phyloP scores from a whole-genome alignment of 768 basidiomycete genomes.

The Termitomyces sp. region DNA sequence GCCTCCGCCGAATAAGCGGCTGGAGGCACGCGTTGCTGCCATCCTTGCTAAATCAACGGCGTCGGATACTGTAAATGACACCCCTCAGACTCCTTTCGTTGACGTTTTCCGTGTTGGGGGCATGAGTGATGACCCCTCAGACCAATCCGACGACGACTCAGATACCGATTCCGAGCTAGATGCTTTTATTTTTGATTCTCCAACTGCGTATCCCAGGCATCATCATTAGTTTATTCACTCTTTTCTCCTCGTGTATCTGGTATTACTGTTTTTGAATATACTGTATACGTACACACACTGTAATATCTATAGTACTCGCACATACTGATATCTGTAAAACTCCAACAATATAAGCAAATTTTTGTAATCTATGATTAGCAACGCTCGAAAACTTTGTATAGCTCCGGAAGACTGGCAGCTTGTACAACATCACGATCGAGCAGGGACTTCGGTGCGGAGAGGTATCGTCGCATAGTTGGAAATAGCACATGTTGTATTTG shows the following conservation, averaged over 20 bases:
- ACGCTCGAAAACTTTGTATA: constrained; percentile 93
- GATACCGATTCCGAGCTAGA: constrained; percentile 46
- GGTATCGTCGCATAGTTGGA: constrained; percentile 76
- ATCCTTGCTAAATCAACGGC: constrained; percentile 78
- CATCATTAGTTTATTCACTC: constrained; percentile 18
- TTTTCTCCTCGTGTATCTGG: neutral
- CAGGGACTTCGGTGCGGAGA: constrained; percentile 59
- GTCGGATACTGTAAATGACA: constrained; percentile 41
- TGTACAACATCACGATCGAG: constrained; percentile 76
- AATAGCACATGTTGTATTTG: constrained; percentile 90
- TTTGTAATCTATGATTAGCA: constrained; percentile 42
- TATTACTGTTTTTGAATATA: constrained; percentile 14
- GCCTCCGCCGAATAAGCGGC: constrained; percentile 47
- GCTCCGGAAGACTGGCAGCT: constrained; percentile 83
- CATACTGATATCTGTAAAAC: constrained; percentile 14
- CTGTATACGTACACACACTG: constrained; percentile 12
- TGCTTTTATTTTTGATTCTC: constrained; percentile 60
- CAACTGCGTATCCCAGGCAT: constrained; percentile 33
- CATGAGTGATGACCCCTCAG: constrained; percentile 19
- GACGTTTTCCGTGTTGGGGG: constrained; percentile 66
- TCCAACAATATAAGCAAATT: constrained; percentile 10
- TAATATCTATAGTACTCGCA: constrained; percentile 11
- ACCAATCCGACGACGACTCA: constrained; percentile 42
- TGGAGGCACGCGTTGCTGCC: constrained; percentile 76
- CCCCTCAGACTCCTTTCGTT: constrained; percentile 74